Evolutionary conservation across 345 rosid species (phyloP).

Genomic region (Eucalyptus regnans): DNA sequence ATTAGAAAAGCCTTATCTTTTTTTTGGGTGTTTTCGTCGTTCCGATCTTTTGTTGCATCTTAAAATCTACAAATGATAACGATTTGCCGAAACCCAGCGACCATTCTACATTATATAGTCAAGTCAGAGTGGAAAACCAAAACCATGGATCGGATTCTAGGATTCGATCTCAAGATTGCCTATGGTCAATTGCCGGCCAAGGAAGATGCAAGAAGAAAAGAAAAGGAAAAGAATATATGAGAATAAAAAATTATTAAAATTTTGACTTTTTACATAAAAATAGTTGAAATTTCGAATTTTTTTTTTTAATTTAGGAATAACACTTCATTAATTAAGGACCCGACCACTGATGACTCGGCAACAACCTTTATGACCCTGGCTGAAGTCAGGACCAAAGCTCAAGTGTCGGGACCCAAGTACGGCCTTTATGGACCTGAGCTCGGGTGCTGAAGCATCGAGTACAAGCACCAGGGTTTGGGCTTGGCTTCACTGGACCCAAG

Average conservation of each 20-base stretch:
- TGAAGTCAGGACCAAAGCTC: fast-evolving
- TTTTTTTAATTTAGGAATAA: too few species aligned
- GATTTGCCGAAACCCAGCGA: not conserved
- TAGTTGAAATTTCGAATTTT: too few species aligned
- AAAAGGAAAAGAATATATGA: too few species aligned
- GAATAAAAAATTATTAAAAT: too few species aligned
- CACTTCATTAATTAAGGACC: too few species aligned
- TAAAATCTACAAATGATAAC: not conserved
- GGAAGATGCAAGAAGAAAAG: not conserved
- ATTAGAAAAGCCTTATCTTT: too few species aligned
- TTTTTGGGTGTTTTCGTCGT: not conserved
- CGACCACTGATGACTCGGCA: fast-evolving
- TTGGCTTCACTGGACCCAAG: fast-evolving
- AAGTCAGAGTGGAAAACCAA: not conserved
- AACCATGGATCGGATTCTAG: not conserved
- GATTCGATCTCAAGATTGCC: not conserved
- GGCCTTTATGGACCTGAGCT: not conserved
- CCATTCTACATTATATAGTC: not conserved
- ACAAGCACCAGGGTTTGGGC: fast-evolving
- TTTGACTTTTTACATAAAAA: too few species aligned
- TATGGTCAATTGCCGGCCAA: not conserved
- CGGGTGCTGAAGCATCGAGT: not conserved
- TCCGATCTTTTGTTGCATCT: not conserved
- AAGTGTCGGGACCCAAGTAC: not conserved
- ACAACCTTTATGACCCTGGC: not conserved